Base-by-base conservation (phyloP, 495 filamentous ascomycete genomes). In the Aspergillus affinis region DNA sequence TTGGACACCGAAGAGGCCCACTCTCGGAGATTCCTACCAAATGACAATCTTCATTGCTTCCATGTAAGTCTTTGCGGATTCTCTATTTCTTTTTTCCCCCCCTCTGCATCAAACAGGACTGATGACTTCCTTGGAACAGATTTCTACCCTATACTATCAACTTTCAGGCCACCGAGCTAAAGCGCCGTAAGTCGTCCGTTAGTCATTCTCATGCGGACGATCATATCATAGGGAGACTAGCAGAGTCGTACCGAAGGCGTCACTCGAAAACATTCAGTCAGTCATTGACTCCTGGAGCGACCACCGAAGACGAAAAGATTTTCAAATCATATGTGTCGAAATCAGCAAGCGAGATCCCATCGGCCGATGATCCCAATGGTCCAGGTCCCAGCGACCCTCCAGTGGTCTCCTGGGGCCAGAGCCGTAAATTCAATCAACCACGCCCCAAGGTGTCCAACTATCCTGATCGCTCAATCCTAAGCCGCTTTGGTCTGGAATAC, bases 361-460 rank as follows among this genome's bases (percentile, higher is more conserved):
- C 51, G 13, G 64, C 65, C 10, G 68, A 73, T 57, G 68, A 69
- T 27, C 66, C 71, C 26, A 74, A 63, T 50, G 72, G 55, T 4
- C 69, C 66, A 60, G 76, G 70, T 64, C 87, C 81, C 61, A 85
- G 79, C 61, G 86, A 91, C 67, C 82, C 85, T 26, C 82, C 86
- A 62, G 81, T 55, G 10, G 60, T 88, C 23, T 84, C 84, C 57
- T 92, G 89, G 89, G 88, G 88, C 9, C 79, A 77, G 26, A 84
- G 76, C 19, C 69, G 70, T 23, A 70, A 79, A 50, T 84, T 86
- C 66, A 86, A 89, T 66, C 91, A 95, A 65, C 91, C 92, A 12
- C 84, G 77, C 61, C 89, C 90, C 5, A 82, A 83, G 57, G 87
- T 88, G 18, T 86, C 79, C 46, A 80, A 81, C 15, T 80, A 85